Evolutionary conservation across 2,329 filamentous ascomycete species (phyloP).

Genomic region (Arthrobotrys musiformis): DNA sequence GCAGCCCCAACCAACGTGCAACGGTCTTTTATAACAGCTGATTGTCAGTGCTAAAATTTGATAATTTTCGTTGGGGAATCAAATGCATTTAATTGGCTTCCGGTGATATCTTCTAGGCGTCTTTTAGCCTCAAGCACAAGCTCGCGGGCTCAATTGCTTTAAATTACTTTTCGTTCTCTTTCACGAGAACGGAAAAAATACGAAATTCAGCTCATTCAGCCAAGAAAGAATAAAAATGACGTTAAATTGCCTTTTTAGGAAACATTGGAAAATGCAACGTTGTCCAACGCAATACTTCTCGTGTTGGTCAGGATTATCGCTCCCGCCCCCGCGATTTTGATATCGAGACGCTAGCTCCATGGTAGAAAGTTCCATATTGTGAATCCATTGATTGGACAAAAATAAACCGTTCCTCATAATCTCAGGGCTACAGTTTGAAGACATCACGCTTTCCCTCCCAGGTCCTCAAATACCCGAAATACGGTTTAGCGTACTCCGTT

Average conservation of each 20-base stretch:
- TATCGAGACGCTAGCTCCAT: neutral
- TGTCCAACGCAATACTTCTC: neutral
- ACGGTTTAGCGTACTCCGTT: neutral
- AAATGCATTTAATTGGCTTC: neutral
- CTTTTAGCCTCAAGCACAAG: too few relatives aligned
- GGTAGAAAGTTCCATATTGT: neutral
- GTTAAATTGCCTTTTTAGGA: neutral
- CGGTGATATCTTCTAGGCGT: neutral
- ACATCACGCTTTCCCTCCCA: neutral
- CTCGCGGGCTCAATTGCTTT: too few relatives aligned
- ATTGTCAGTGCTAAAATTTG: neutral
- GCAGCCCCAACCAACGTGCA: constrained; percentile 46
- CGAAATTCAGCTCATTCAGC: neutral
- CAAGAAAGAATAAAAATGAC: neutral
- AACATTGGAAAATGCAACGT: neutral
- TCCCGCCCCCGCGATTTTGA: neutral
- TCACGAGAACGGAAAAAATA: neutral
- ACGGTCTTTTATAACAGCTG: constrained; percentile 7
- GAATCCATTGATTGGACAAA: constrained; percentile 8
- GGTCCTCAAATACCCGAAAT: neutral
- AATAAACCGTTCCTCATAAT: neutral
- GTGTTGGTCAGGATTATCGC: neutral
- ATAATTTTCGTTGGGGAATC: constrained; percentile 5
- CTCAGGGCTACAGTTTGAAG: neutral
- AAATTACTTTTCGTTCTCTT: too few relatives aligned